Base-by-base conservation (phyloP, 2,329 filamentous ascomycete species). In the Malbranchea zuffiana region DNA sequence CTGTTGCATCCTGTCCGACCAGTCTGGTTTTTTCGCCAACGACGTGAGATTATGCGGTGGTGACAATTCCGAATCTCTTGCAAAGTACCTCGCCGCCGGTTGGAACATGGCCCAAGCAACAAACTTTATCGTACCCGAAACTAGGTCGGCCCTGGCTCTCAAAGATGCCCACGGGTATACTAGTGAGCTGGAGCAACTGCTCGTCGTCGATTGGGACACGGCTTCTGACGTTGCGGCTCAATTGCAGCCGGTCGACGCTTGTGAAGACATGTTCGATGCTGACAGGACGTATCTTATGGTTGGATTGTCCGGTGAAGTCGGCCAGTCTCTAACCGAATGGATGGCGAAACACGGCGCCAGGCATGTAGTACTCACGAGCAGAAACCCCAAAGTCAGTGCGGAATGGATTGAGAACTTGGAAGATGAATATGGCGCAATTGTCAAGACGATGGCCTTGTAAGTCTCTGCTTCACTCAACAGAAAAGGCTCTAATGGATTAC, bases 311-410 rank as follows among this genome's bases (percentile, higher is more conserved):
- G 49, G 50, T 24, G 55, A 49, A 15, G 35, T 56, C 23, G 46
- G 47, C 11, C 37, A 47, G 8, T 44, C 43, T 34, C 44, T 51
- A 35, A 44, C 43, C 4, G 26, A 30, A 34, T 49, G 48, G 46
- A 50, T 54, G 46, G 45, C 45, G 5, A 31, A 35, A 3, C 40
- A 45, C 24, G 50, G 55, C 5, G 55, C 53, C 6, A 46, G 43
- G 21, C 29, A 56, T 37, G 25, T 59, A 6, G 41, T 56, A n/a
- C 45, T 55, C 29, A 38, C 56, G n/a, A 13, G 51, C 45, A 7
- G 40, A 38, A 16, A 32, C 42, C 5, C 44, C 37, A 5, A 28
- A 45, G 4, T 33, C 43, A 6, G 45, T 47, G n/a, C n/a, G n/a
- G n/a, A n/a, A n/a, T n/a, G n/a, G n/a, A n/a, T n/a, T n/a, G n/a